phyloP scores from a whole-genome alignment of 2,329 filamentous ascomycete genomes.

The Lasiodiplodia gonubiensis region DNA sequence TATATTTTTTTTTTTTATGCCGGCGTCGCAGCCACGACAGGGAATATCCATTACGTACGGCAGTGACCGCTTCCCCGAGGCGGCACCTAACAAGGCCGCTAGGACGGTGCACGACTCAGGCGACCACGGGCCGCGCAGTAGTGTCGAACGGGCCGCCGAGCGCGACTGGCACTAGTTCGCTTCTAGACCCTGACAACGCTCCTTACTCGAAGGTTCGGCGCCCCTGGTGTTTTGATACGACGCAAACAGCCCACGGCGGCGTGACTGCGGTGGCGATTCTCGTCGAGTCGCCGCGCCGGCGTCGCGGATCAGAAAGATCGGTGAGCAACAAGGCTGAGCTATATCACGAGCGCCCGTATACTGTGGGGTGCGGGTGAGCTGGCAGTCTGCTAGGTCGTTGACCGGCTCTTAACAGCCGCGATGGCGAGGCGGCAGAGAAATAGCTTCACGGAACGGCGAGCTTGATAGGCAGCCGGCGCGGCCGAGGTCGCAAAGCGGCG shows the following conservation, averaged over 20 bases:
- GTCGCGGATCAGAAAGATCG: not conserved
- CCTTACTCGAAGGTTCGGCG: slow-evolving; percentile 16
- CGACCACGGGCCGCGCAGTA: slow-evolving; percentile 21
- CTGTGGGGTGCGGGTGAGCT: slow-evolving; percentile 21
- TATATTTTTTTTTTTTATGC: not conserved
- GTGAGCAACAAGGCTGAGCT: not conserved
- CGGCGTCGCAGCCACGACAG: not conserved
- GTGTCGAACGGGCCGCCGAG: slow-evolving; percentile 15
- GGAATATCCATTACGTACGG: slow-evolving; percentile 16
- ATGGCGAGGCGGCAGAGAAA: slow-evolving; percentile 10
- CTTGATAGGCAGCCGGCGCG: slow-evolving; percentile 16
- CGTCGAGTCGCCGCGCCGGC: not conserved
- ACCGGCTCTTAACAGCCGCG: slow-evolving; percentile 11
- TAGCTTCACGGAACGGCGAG: not conserved
- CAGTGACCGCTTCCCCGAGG: not conserved
- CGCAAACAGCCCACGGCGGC: slow-evolving; percentile 20
- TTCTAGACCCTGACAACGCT: slow-evolving; percentile 13
- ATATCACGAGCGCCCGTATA: slow-evolving; percentile 20
- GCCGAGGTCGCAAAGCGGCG: slow-evolving; percentile 21
- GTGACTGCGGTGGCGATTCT: slow-evolving; percentile 24
- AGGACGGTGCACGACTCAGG: slow-evolving; percentile 1
- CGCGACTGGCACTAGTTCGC: slow-evolving; percentile 1
- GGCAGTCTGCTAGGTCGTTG: slow-evolving; percentile 7
- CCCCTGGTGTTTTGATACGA: slow-evolving; percentile 16
- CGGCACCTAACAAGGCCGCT: not conserved